These are phyloP conservation scores for Metschnikowia matae DNA, from an alignment of 805 yeast species.

Conservation along the genomic window DNA sequence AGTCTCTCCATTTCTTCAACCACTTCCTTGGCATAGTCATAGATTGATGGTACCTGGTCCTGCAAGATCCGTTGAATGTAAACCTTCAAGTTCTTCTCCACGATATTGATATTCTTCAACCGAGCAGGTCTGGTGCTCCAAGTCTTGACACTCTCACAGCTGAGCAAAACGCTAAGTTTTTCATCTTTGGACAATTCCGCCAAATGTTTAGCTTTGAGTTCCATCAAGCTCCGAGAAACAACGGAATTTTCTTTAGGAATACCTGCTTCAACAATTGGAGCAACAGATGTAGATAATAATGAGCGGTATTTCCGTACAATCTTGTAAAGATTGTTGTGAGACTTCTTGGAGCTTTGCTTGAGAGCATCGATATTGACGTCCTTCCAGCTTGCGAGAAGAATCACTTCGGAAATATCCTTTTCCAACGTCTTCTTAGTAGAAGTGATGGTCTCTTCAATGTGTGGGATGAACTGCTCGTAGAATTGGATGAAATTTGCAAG, in stretches of 20 bases:
- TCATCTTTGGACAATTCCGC: constrained; percentile 10
- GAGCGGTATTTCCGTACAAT: constrained; percentile 76
- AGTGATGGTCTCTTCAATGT: constrained; percentile 43
- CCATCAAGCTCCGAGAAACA: not conserved
- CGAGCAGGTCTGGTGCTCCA: constrained; percentile 59
- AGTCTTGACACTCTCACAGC: constrained; percentile 33
- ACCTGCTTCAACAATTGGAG: constrained; percentile 58
- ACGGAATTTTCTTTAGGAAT: constrained; percentile 21
- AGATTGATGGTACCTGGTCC: constrained; percentile 45
- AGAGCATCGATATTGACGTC: constrained; percentile 92
- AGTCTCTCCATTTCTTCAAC: constrained; percentile 57
- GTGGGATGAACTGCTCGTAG: constrained; percentile 60
- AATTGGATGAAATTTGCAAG: constrained; percentile 57
- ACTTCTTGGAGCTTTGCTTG: constrained; percentile 87
- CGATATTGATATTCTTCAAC: constrained; percentile 46
- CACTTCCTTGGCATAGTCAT: constrained; percentile 52
- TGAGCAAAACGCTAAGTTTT: constrained; percentile 9
- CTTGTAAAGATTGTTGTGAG: constrained; percentile 82
- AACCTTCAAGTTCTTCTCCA: constrained; percentile 53
- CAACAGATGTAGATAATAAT: constrained; percentile 49
- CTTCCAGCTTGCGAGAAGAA: constrained; percentile 92
- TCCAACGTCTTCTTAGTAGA: constrained; percentile 53
- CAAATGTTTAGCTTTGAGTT: constrained; percentile 1
- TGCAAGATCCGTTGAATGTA: constrained; percentile 35
- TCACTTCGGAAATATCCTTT: constrained; percentile 80